phyloP scores from a whole-genome alignment of 768 basidiomycete genomes.

The Clathrus columnatus region DNA sequence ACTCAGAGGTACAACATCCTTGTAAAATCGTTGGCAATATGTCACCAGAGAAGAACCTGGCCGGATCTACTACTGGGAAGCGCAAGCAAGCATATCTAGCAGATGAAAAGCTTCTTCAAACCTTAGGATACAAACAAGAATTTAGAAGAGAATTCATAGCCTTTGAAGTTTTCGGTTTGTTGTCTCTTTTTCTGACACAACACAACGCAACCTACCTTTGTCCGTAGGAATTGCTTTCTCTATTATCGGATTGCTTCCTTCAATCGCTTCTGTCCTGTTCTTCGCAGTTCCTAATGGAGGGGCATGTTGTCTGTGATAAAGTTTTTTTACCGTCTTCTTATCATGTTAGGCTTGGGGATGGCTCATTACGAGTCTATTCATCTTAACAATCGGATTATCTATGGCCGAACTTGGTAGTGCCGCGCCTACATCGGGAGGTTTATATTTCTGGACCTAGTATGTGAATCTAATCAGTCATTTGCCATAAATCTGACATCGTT shows the following conservation, averaged over 20 bases:
- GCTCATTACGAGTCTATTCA: constrained; percentile 55
- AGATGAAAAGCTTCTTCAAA: constrained; percentile 26
- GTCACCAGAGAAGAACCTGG: neutral
- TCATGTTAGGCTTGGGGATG: constrained; percentile 34
- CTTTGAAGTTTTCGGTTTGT: constrained; percentile 21
- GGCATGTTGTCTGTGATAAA: constrained; percentile 11
- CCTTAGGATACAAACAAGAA: constrained; percentile 31
- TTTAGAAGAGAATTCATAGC: constrained; percentile 30
- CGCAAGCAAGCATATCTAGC: constrained; percentile 10
- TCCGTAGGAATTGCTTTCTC: constrained; percentile 15
- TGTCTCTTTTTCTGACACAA: neutral
- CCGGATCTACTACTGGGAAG: neutral
- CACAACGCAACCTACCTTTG: neutral
- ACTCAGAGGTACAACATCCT: neutral
- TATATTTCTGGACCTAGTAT: constrained; percentile 63
- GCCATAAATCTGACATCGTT: neutral
- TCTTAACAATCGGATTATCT: constrained; percentile 52
- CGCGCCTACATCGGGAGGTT: constrained; percentile 66
- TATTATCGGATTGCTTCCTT: constrained; percentile 20
- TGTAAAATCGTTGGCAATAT: neutral
- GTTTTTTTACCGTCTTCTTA: neutral
- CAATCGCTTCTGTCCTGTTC: constrained; percentile 15
- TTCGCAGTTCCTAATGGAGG: constrained; percentile 60
- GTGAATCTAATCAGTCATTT: neutral
- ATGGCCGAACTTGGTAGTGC: constrained; percentile 66